Evolutionary conservation across 1,284 basidiomycete genomes (phyloP).

Genomic region (Pseudomicrostroma phylloplanum): DNA sequence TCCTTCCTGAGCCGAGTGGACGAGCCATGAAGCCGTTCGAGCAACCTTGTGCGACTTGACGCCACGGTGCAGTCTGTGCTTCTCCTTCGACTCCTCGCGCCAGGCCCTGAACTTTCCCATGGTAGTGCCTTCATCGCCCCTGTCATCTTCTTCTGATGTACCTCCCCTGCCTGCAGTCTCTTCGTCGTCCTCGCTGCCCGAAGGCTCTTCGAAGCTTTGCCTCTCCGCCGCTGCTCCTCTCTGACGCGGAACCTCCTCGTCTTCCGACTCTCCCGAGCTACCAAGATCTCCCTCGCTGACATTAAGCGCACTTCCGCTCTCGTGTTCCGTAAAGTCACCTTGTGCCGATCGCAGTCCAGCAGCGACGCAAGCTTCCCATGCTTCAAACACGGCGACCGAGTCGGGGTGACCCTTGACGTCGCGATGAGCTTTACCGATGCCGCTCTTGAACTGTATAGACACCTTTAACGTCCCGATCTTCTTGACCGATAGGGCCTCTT

Average conservation of each 20-base stretch:
- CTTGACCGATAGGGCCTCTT: slow-evolving; percentile 20
- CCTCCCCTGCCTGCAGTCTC: slow-evolving; percentile 5
- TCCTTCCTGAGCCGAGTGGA: slow-evolving; percentile 14
- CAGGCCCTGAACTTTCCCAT: slow-evolving; percentile 25
- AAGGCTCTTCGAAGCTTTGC: too few species aligned
- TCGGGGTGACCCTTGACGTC: slow-evolving; percentile 25
- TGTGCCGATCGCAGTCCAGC: slow-evolving; percentile 20
- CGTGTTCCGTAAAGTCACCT: slow-evolving; percentile 23
- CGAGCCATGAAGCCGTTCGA: slow-evolving; percentile 25
- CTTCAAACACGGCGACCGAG: slow-evolving; percentile 24
- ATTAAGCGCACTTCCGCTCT: background rate
- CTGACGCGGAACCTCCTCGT: background rate
- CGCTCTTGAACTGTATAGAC: slow-evolving; percentile 31
- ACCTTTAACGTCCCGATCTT: slow-evolving; percentile 21
- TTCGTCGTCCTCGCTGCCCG: slow-evolving; percentile 6
- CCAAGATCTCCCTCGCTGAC: background rate
- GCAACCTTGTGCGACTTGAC: slow-evolving; percentile 28
- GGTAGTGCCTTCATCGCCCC: slow-evolving; percentile 16
- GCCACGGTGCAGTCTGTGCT: slow-evolving; percentile 27
- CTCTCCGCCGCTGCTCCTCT: background rate
- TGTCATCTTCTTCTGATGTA: slow-evolving; percentile 3
- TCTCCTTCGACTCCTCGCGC: slow-evolving; percentile 26
- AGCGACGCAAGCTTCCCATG: slow-evolving; percentile 26
- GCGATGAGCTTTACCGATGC: slow-evolving; percentile 27
- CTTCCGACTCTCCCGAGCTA: slow-evolving; percentile 5